A percentile compares a stretch with the other conserved stretches of the same genome.
Evolutionary conservation across 306 rosid species (phyloP).

Genomic region (Crotalaria pallida): DNA sequence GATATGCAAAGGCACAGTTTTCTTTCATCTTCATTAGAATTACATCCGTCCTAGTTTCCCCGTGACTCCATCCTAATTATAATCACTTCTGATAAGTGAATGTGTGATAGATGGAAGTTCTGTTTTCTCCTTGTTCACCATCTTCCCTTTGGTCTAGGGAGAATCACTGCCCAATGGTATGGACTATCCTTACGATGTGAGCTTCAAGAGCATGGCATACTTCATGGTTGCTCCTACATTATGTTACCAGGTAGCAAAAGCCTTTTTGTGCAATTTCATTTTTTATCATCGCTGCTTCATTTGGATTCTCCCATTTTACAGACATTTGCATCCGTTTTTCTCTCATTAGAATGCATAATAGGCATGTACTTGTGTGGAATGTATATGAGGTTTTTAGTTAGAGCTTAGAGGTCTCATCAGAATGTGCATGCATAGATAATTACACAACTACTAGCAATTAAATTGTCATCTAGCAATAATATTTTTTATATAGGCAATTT

Average conservation of each 20-base stretch:
- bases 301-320: not conserved
- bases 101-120: not conserved
- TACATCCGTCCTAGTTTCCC: not conserved
- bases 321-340: conserved; percentile 4
- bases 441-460: not conserved
- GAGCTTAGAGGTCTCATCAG: not conserved
- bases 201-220: conserved; percentile 70
- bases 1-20: conserved; percentile 6
- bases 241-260: conserved; percentile 84
- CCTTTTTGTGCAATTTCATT: not conserved
- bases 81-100: conserved; percentile 14
- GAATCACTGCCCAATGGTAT: conserved; percentile 40
- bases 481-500: too few relatives aligned
- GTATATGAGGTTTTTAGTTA: not conserved
- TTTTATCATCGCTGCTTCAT: not conserved
- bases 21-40: conserved; percentile 12
- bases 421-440: conserved; percentile 1
- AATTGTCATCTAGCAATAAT: not conserved
- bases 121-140: not conserved
- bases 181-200: conserved; percentile 47
- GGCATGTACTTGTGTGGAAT: not conserved
- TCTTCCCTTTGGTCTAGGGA: conserved; percentile 48
- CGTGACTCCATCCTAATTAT: conserved; percentile 1
- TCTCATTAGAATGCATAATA: conserved; percentile 14
- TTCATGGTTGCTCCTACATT: conserved; percentile 97